A percentile compares a stretch with the other conserved stretches of the same genome.
Evolutionary conservation across 139 green algal species (phyloP).

Genomic region (Picochlorum sp.): DNA sequence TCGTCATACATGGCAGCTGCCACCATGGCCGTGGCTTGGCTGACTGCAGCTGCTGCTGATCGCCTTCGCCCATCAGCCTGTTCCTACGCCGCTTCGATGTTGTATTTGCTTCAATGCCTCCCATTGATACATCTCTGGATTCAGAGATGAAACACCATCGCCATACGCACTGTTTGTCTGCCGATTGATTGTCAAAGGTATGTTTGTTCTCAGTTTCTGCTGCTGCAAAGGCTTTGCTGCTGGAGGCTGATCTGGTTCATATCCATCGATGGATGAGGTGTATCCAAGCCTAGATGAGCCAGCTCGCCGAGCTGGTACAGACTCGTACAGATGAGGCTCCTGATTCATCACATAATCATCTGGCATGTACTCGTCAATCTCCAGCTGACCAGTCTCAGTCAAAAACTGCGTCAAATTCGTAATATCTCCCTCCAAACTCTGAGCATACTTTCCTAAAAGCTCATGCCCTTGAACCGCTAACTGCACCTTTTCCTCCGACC

Average conservation of each 20-base stretch:
- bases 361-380: slow-evolving; percentile 1
- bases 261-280: background rate
- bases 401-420: slow-evolving; percentile 28
- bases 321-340: background rate
- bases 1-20: slow-evolving; percentile 27
- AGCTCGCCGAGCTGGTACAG: background rate
- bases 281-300: background rate
- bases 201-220: slow-evolving; percentile 14
- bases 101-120: background rate
- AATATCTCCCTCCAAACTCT: slow-evolving; percentile 50
- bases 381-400: slow-evolving; percentile 1
- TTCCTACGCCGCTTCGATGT: background rate
- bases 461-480: slow-evolving; percentile 50
- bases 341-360: slow-evolving; percentile 3
- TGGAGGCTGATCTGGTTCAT: background rate
- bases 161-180: background rate
- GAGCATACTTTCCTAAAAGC: slow-evolving; percentile 55
- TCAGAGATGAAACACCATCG: background rate
- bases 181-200: background rate
- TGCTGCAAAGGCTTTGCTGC: background rate
- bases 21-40: slow-evolving; percentile 16
- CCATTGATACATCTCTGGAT: background rate
- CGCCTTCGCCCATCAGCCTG: slow-evolving; percentile 6
- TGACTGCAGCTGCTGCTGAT: slow-evolving; percentile 19
- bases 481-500: slow-evolving; percentile 67